Conservation (phyloP, 208 protist genomes). For the Trypanosoma mega region DNA sequence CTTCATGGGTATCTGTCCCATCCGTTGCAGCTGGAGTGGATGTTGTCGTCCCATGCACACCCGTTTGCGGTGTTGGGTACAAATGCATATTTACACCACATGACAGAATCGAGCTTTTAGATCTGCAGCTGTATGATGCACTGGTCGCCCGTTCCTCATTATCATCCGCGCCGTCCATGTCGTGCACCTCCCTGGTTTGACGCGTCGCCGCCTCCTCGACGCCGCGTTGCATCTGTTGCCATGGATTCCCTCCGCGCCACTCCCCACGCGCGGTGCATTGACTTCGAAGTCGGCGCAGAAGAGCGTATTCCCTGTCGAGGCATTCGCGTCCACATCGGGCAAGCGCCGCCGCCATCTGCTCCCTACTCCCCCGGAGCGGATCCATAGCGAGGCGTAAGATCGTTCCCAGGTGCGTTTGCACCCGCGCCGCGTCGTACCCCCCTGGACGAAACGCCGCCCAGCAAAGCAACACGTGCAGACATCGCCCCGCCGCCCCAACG, state of each 20-base stretch:
- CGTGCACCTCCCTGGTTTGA: neutral
- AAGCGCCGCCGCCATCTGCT: conserved; percentile 1
- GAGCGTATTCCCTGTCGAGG: neutral
- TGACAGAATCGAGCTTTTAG: conserved; percentile 1
- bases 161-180: neutral
- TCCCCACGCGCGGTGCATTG: neutral
- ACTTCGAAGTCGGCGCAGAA: conserved; percentile 16
- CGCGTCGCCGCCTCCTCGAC: neutral
- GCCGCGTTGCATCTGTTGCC: conserved; percentile 13
- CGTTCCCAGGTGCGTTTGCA: conserved; percentile 17
- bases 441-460: conserved; percentile 27
- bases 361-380: neutral
- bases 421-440: conserved; percentile 11
- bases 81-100: no score
- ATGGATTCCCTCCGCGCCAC: conserved; percentile 16
- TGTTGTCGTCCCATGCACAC: no score
- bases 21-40: no score
- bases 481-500: conserved; percentile 14
- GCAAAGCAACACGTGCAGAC: conserved; percentile 21
- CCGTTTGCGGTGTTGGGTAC: no score
- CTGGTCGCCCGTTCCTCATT: conserved; percentile 17
- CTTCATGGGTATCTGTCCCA: no score
- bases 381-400: conserved; percentile 11
- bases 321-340: conserved; percentile 12
- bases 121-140: conserved; percentile 14